Evolutionary conservation across 257 asterid genomes (phyloP), one percentile per base, ranked within the genome.

Genomic region (Craterostigma plantagineum): DNA sequence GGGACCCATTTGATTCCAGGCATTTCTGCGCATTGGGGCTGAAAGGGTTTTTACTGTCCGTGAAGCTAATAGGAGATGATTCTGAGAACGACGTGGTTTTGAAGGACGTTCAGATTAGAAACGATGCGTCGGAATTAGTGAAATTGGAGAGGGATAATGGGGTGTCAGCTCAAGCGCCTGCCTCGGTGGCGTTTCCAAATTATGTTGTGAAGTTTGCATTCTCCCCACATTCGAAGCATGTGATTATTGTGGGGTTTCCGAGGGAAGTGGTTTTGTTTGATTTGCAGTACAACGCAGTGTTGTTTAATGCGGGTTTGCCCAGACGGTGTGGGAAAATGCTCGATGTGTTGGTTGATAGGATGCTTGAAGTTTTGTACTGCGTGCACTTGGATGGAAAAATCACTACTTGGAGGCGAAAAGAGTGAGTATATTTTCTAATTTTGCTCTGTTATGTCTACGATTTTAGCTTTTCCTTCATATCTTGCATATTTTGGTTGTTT

Each of bases 331-430:
- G 92, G 47, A 87, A 79, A 71, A 68, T 79, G 56, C 44, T 87
- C 64, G 92, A 79, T 41, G 86, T 87, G 46, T 42, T 87, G 64
- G 75, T 93, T 2, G 93, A 87, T 46, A 62, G 72, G 33, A 76
- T 62, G 60, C 62, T 75, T 56, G 93, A 82, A 53, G 83, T 79
- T 9, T 68, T 82, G 45, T 84, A 87, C 64, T 82, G 95, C 50
- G 92, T 68, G 49, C 98, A 87, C 75, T 68, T 74, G 70, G 98
- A 90, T 55, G 98, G 98, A 61, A 90, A 79, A 71, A 70, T 90
- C 64, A 79, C 79, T 53, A 77, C 93, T 49, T 90, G 98, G 98
- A 58, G 73, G 60, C 76, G 93, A 46, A 90, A 83, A 77, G 76
- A 69, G 98, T 83, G 74, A 83, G 95, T 72, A 47, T 48, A 46